Base-by-base conservation (phyloP, 768 basidiomycete genomes). In the Suillus bovinus region DNA sequence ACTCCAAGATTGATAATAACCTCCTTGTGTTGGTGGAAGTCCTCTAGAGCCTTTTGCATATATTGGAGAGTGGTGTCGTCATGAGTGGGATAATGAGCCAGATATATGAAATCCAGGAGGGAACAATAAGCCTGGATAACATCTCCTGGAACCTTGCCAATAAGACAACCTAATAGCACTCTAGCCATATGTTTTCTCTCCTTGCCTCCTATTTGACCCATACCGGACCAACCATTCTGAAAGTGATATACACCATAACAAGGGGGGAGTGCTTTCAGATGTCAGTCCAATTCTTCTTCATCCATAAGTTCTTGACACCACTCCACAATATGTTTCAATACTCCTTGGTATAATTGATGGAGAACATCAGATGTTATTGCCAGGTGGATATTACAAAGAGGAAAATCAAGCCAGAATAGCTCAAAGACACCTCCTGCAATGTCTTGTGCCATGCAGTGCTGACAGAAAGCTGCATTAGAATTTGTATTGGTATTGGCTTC, bases 21-120 rank as follows among this genome's bases (percentile, higher is more conserved):
- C 1, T 71, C 41, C 61, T 81, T 81, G 69, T 75, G 58, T 5
- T 61, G 4, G 42, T 80, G 78, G 49, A 80, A 80, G n/a, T 70
- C 63, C 3, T 34, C 2, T 0, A 81, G 65, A 1, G 71, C 67
- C 6, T 54, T 59, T 6, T 64, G 33, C 24, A 78, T 72, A 5
- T 59, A 52, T 1, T 41, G 6, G 16, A 72, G 65, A 2, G 61
- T 63, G 6, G 55, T 29, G 16, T 77, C 73, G 44, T 63, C 60
- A 46, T 78, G 69, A 13, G 63, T 59, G 1, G 60, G 70, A 1
- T 70, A 63, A 66, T 81, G 79, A 1, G 73, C 73, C 5, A 74
- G 67, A 60, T 76, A 80, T 9, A 68, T 66, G 62, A 81, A 80
- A 60, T 81, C 76, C 9, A 76, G 59, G 9, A 80, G 69, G 4